A percentile compares a stretch with the other conserved stretches of the same genome.
Evolutionary conservation across 768 basidiomycete genomes (phyloP).

Genomic region (Boletus fagicola): DNA sequence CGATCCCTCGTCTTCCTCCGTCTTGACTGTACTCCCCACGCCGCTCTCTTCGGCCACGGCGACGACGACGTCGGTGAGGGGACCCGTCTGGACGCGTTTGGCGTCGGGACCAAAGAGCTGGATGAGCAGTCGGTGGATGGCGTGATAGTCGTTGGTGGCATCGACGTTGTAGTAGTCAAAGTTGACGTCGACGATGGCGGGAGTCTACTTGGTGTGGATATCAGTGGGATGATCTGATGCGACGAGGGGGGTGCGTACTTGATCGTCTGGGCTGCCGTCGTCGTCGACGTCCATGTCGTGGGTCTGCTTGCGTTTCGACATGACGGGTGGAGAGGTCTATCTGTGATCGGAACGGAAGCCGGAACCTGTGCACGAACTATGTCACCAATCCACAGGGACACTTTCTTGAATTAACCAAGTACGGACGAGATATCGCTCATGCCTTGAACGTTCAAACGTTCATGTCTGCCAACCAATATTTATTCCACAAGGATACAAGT

Average conservation of each 20-base stretch:
- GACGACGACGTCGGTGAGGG: slow-evolving; percentile 78
- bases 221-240: background rate
- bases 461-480: no score
- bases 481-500: no score
- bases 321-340: slow-evolving; percentile 11
- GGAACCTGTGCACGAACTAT: background rate
- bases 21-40: slow-evolving; percentile 90
- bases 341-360: background rate
- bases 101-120: slow-evolving; percentile 77
- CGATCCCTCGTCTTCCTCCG: slow-evolving; percentile 47
- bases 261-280: slow-evolving; percentile 39
- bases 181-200: slow-evolving; percentile 27
- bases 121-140: slow-evolving; percentile 67
- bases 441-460: no score
- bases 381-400: no score
- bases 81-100: slow-evolving; percentile 63
- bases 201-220: slow-evolving; percentile 11
- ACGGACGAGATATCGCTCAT: no score
- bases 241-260: slow-evolving; percentile 33
- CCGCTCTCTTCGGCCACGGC: slow-evolving; percentile 67
- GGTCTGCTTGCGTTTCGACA: slow-evolving; percentile 56
- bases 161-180: slow-evolving; percentile 95
- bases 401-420: no score
- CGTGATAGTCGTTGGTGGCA: slow-evolving; percentile 79
- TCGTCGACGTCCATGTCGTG: slow-evolving; percentile 34